These are phyloP conservation scores for Aspergillus udagawae DNA, from an alignment of 2,329 filamentous ascomycete species.

Conservation along the genomic window DNA sequence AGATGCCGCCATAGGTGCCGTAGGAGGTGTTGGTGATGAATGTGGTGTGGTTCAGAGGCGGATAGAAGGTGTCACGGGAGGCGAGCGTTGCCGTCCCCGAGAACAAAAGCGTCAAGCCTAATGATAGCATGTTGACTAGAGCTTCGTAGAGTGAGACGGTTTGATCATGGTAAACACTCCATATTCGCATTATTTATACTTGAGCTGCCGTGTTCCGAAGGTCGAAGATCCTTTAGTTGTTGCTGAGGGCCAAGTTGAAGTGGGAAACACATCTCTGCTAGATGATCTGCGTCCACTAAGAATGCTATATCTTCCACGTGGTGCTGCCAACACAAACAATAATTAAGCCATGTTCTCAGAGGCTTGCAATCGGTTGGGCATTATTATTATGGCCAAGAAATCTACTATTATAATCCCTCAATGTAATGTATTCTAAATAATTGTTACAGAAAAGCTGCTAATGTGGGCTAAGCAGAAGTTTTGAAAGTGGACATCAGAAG, in stretches of 20 bases:
- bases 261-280: neutral
- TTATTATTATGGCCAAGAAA: neutral
- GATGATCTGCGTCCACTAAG: neutral
- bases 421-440: neutral
- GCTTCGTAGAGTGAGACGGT: neutral
- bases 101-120: neutral
- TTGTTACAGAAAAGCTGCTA: too few relatives aligned
- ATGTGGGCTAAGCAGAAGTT: neutral
- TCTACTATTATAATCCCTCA: neutral
- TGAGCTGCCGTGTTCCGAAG: neutral
- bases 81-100: neutral
- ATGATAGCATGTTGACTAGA: neutral
- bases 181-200: neutral
- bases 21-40: slow-evolving; percentile 34
- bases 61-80: slow-evolving; percentile 28
- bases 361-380: neutral
- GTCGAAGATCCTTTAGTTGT: neutral
- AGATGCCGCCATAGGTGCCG: slow-evolving; percentile 36
- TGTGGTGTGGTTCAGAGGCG: slow-evolving; percentile 34
- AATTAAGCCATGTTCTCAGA: neutral
- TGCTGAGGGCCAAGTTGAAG: neutral
- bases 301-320: neutral
- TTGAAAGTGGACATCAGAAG: neutral
- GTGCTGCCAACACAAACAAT: neutral
- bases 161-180: neutral